Base-by-base conservation (phyloP, 2,329 filamentous ascomycete species). In the Chrysosporium keratinophilum region DNA sequence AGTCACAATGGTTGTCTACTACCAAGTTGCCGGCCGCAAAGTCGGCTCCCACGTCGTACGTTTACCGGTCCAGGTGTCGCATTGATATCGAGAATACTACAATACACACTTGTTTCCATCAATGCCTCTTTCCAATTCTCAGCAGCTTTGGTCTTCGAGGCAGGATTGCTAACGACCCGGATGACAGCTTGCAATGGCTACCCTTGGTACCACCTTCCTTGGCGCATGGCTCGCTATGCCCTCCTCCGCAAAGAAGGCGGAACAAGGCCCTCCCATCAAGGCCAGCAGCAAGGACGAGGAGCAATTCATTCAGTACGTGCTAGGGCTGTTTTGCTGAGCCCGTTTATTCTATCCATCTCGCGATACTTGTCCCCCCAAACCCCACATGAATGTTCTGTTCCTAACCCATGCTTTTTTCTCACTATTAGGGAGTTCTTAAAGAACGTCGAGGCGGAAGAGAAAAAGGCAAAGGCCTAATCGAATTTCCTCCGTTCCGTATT, bases 211-310 rank as follows among this genome's bases (percentile, higher is more conserved):
- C 19, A 66, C 76, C 17, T 77, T 77, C 64, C 71, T 70, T 56
- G 73, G 73, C 57, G 67, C 69, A 60, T 72, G 63, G 57, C 66
- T 75, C 59, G 70, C 71, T 47, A 69, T 71, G 60, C 67, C 73
- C 57, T 74, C 74, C 57, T 65, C 66, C 60, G 74, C 76, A 65
- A 69, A 72, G 61, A 67, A 72, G 57, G 69, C 72, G 59, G 62
- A 69, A 60, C 66, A 72, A 57, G 71, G 70, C 56, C 81, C 81
- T 53, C 78, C 80, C 41, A 80, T 83, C 71, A 80, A 82, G 65
- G 81, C 81, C 51, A 73, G 74, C 64, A 83, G 78, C 73, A 82
- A 82, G 70, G 81, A 83, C 62, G 81, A 84, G 73, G 81, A 83
- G 73, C 76, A 77, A 64, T 84, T 84, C 69, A 81, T 84, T 65